Conservation (phyloP, 345 rosid genomes). For the Brassica carinata region DNA sequence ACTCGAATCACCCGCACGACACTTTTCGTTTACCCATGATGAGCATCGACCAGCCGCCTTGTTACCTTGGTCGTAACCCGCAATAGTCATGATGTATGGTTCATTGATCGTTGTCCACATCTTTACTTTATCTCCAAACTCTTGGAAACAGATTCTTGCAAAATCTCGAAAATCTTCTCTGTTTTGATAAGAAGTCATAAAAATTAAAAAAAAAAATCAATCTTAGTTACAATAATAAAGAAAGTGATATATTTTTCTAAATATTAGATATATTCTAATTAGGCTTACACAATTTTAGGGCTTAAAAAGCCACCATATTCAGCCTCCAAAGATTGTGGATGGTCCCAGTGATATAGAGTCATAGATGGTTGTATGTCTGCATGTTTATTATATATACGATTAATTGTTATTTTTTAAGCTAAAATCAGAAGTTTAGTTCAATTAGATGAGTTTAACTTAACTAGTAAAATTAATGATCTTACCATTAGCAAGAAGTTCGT, state of each 20-base stretch:
- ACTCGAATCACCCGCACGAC: slow-evolving; percentile 40
- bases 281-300: slow-evolving; percentile 48
- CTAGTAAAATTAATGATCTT: neutral
- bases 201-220: neutral
- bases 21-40: slow-evolving; percentile 30
- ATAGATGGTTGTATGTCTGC: slow-evolving; percentile 51
- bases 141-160: slow-evolving; percentile 44
- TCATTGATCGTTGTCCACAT: slow-evolving; percentile 60
- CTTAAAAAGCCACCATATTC: slow-evolving; percentile 56
- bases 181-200: neutral
- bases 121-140: slow-evolving; percentile 55
- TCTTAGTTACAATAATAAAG: neutral
- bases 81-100: slow-evolving; percentile 39
- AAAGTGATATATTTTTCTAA: neutral
- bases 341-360: slow-evolving; percentile 61
- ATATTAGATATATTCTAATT: neutral
- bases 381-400: neutral
- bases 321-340: slow-evolving; percentile 53
- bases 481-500: slow-evolving; percentile 52
- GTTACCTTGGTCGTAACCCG: slow-evolving; percentile 43
- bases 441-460: neutral
- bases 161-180: slow-evolving; percentile 54
- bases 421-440: neutral
- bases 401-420: neutral
- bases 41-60: slow-evolving; percentile 49